Evolutionary conservation across 2,329 filamentous ascomycete genomes (phyloP).

Genomic region (Chaetomium sp.): DNA sequence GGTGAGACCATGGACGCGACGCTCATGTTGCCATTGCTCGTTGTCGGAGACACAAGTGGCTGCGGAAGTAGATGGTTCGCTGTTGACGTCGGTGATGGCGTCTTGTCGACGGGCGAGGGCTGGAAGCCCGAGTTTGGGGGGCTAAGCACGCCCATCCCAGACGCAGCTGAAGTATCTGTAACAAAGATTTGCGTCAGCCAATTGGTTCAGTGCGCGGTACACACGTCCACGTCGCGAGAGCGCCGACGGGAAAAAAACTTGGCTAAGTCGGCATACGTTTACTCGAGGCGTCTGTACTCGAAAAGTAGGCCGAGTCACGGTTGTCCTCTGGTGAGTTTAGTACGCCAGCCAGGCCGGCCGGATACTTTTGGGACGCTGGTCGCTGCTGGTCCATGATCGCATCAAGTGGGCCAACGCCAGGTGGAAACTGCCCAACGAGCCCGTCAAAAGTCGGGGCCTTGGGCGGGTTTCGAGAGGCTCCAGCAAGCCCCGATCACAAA

Average conservation of each 20-base stretch:
- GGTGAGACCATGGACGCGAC: constrained; percentile 61
- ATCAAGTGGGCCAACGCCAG: background rate
- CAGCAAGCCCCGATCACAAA: background rate
- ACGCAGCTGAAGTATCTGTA: constrained; percentile 42
- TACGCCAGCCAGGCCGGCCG: constrained; percentile 44
- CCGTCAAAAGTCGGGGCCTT: background rate
- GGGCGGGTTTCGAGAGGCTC: background rate
- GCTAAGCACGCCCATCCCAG: constrained; percentile 35
- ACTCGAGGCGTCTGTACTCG: constrained; percentile 42
- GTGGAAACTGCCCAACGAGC: background rate
- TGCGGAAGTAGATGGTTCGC: constrained; percentile 43
- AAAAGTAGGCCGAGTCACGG: constrained; percentile 48
- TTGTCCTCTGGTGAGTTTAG: constrained; percentile 45
- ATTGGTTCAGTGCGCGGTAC: background rate
- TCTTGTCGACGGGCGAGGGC: constrained; percentile 50
- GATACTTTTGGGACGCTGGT: constrained; percentile 39
- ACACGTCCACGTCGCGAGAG: too few species aligned
- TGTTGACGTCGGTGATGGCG: constrained; percentile 52
- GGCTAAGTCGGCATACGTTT: constrained; percentile 36
- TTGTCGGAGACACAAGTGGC: constrained; percentile 48
- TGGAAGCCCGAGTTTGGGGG: constrained; percentile 44
- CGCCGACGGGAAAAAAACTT: background rate
- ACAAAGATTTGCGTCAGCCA: constrained; percentile 19
- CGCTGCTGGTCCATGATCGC: constrained; percentile 34
- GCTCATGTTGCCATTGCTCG: constrained; percentile 56